phyloP scores from a whole-genome alignment of 768 basidiomycete genomes.

The Leccinellum luteum region DNA sequence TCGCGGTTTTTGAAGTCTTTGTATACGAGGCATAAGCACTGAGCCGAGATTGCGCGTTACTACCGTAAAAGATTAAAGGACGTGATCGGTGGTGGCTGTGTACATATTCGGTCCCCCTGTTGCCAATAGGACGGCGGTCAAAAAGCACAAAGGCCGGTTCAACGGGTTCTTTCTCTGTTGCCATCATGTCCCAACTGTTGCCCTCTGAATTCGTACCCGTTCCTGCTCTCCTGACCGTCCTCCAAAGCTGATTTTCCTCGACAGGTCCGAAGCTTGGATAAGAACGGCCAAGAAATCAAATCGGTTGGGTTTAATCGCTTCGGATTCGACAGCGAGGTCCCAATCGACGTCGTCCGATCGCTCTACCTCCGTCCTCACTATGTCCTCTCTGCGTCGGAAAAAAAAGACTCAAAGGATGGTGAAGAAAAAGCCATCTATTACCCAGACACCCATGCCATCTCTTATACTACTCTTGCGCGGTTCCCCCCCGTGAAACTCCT shows the following conservation, averaged over 20 bases:
- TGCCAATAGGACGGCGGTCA: neutral
- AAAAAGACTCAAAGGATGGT: constrained; percentile 37
- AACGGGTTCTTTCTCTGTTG: neutral
- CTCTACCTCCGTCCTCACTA: constrained; percentile 87
- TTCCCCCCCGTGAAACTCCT: constrained; percentile 94
- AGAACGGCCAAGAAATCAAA: constrained; percentile 70
- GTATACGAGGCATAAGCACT: constrained; percentile 61
- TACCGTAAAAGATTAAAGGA: neutral
- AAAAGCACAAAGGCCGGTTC: neutral
- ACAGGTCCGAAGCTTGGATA: constrained; percentile 67
- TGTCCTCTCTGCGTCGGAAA: constrained; percentile 43
- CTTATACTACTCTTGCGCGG: constrained; percentile 87
- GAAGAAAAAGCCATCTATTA: constrained; percentile 65
- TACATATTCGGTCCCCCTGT: neutral
- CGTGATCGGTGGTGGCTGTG: constrained; percentile 14
- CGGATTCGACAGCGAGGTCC: constrained; percentile 85
- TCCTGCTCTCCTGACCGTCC: neutral
- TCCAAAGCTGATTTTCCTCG: constrained; percentile 6
- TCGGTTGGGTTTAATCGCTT: constrained; percentile 84
- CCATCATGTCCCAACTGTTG: constrained; percentile 22
- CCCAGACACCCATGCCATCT: constrained; percentile 75
- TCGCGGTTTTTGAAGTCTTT: constrained; percentile 56
- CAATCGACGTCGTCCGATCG: constrained; percentile 77
- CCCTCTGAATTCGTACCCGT: constrained; percentile 19
- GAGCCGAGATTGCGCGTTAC: neutral